These are phyloP conservation scores for Leccinum subgranulosum DNA, from an alignment of 768 basidiomycete genomes.

Conservation along the genomic window DNA sequence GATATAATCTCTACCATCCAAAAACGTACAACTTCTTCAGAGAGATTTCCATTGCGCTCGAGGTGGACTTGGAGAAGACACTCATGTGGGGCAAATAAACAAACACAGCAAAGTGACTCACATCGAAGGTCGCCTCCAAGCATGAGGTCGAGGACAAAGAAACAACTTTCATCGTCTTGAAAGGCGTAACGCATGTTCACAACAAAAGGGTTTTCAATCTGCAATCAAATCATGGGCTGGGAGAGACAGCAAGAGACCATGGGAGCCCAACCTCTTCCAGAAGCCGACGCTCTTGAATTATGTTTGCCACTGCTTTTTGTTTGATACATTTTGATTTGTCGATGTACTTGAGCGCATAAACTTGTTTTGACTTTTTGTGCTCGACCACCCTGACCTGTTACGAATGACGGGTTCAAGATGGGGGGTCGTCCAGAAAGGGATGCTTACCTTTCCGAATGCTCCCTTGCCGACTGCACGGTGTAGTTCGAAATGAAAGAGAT, in stretches of 20 bases:
- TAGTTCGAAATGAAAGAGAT: constrained; percentile 95
- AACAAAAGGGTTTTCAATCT: constrained; percentile 89
- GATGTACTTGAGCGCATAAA: constrained; percentile 97
- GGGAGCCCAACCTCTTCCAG: constrained; percentile 73
- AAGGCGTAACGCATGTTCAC: constrained; percentile 94
- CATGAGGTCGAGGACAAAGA: constrained; percentile 97
- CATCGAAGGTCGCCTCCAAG: constrained; percentile 91
- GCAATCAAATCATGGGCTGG: constrained; percentile 1
- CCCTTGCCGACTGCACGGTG: constrained; percentile 95
- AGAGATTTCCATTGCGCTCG: constrained; percentile 63
- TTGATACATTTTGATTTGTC: constrained; percentile 91
- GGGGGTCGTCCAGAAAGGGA: constrained; percentile 1
- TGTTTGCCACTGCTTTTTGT: constrained; percentile 88
- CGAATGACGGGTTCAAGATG: background rate
- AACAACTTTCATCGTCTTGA: constrained; percentile 96
- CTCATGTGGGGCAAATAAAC: background rate
- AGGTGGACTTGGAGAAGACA: constrained; percentile 63
- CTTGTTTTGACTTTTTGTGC: constrained; percentile 87
- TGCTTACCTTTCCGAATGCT: constrained; percentile 90
- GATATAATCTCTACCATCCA: constrained; percentile 87
- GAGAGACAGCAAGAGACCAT: constrained; percentile 6
- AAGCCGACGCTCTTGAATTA: constrained; percentile 89
- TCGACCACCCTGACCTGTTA: constrained; percentile 91
- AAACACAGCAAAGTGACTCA: constrained; percentile 39
- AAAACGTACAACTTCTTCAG: constrained; percentile 75